Conservation (phyloP, 2,329 filamentous ascomycete genomes). For the Trichoderma brevicompactum region DNA sequence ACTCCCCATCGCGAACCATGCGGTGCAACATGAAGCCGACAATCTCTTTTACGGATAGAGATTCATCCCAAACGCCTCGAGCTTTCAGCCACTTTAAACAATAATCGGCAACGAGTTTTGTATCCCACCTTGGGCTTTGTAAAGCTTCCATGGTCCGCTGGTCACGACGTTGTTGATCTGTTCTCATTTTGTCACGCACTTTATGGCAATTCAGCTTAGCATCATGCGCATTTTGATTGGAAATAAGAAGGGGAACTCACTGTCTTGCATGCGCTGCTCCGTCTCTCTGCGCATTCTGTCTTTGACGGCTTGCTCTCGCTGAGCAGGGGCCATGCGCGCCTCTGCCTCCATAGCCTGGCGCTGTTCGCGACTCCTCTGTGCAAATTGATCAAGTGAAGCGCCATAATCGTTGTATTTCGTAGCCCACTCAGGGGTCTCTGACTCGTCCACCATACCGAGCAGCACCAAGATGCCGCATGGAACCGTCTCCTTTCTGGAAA, state of each 20-base stretch:
- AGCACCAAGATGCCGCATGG: conserved; percentile 65
- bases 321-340: conserved; percentile 47
- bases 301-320: conserved; percentile 48
- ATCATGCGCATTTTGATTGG: background rate
- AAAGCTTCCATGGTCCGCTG: conserved; percentile 55
- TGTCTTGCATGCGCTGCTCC: conserved; percentile 52
- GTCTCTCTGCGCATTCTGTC: conserved; percentile 50
- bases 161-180: conserved; percentile 49
- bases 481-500: conserved; percentile 57
- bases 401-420: conserved; percentile 47
- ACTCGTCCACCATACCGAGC: conserved; percentile 53
- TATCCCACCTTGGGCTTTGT: conserved; percentile 59
- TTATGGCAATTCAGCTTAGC: background rate
- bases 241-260: conserved; percentile 39
- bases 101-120: conserved; percentile 51
- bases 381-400: conserved; percentile 40
- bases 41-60: conserved; percentile 44
- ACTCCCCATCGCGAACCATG: conserved; percentile 56
- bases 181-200: conserved; percentile 50
- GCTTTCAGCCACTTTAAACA: conserved; percentile 51
- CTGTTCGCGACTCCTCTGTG: conserved; percentile 47
- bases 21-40: conserved; percentile 55
- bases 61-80: conserved; percentile 35
- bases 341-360: conserved; percentile 50
- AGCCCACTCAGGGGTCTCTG: conserved; percentile 60